Conservation (phyloP, 2,329 filamentous ascomycete genomes). For the Colletotrichum eleusines region DNA sequence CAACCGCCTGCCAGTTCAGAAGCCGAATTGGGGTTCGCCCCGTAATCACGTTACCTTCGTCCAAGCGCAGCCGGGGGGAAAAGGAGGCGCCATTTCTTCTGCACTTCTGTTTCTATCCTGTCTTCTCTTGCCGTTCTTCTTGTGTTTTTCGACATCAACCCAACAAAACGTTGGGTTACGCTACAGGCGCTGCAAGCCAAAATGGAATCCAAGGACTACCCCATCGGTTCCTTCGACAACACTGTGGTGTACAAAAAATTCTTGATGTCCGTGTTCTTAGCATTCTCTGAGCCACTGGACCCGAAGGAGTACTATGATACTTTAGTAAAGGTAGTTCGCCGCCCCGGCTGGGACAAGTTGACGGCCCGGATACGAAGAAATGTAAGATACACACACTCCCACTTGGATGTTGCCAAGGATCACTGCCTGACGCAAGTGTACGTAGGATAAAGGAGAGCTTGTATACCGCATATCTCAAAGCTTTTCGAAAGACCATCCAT, state of each 20-base stretch:
- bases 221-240: neutral
- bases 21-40: neutral
- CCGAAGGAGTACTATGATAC: neutral
- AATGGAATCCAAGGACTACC: neutral
- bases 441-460: slow-evolving; percentile 45
- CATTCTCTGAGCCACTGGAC: neutral
- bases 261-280: neutral
- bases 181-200: neutral
- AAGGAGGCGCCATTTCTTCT: no score
- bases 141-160: neutral
- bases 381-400: neutral
- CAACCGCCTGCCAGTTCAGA: neutral
- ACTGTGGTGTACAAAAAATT: neutral
- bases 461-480: slow-evolving; percentile 56
- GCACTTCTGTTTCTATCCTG: neutral
- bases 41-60: neutral
- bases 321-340: neutral
- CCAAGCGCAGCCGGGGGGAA: no score
- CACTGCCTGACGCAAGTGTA: neutral
- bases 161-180: neutral
- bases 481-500: slow-evolving; percentile 51
- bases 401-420: neutral
- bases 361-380: neutral
- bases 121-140: neutral
- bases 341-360: neutral